A percentile compares a stretch with the other conserved stretches of the same genome.
phyloP scores from a whole-genome alignment of 164 flowering plant genomes.

The Stephania cephalantha region DNA sequence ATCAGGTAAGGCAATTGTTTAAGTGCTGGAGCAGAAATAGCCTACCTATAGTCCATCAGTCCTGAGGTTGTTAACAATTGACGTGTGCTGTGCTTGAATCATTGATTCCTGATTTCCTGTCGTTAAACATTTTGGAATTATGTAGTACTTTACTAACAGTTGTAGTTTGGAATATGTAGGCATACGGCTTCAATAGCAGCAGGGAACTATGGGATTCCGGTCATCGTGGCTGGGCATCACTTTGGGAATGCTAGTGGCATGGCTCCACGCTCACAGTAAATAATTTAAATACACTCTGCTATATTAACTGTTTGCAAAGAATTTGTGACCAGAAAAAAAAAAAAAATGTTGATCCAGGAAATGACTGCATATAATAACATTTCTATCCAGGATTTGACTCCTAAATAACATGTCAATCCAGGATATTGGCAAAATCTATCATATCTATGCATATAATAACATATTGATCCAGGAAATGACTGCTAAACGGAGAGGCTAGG shows the following conservation, averaged over 20 bases:
- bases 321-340: background rate
- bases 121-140: background rate
- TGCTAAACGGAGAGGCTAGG: background rate
- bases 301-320: background rate
- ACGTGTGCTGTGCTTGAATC: background rate
- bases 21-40: too few species aligned
- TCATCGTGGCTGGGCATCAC: constrained; percentile 71
- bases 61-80: background rate
- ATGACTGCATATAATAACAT: too few species aligned
- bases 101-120: background rate
- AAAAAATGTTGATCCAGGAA: too few species aligned
- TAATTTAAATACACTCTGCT: background rate
- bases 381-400: too few species aligned
- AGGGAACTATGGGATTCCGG: constrained; percentile 92
- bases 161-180: constrained; percentile 44
- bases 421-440: background rate
- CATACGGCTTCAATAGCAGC: constrained; percentile 92
- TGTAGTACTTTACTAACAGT: constrained; percentile 1
- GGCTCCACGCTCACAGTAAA: constrained; percentile 98
- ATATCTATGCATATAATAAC: background rate
- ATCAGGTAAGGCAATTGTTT: too few species aligned
- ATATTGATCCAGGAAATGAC: background rate
- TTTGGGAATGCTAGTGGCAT: constrained; percentile 99
- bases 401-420: too few species aligned
- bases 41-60: background rate